Base-by-base conservation (phyloP, 305 asterid species). In the Plantago lanceolata region DNA sequence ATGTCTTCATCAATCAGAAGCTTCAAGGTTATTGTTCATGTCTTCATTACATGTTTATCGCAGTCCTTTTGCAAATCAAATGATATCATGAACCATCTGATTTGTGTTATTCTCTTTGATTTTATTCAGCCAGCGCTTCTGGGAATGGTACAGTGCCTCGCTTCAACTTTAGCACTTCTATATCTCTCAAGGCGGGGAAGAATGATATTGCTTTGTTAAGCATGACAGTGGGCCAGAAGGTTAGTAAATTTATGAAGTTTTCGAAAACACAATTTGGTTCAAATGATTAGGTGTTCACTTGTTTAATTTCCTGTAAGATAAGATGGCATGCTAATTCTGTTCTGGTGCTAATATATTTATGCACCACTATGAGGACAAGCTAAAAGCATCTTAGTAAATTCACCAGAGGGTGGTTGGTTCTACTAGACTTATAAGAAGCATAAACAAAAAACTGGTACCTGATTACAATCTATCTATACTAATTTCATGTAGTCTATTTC, bases 151-250 rank as follows among this genome's bases (percentile, higher is more conserved):
- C 96, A 8, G 83, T 77, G 16, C 63, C 91, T 1, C 78, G 68
- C 49, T 90, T 90, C 78, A 88, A 72, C 65, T 66, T 81, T 66
- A 74, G 63, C 68, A 73, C 77, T 66, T 88, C 89, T 58, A 80
- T 90, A 68, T 48, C 77, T 61, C 88, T 90, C 59, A 80, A 75
- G 74, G 77, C 80, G 56, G 97, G 97, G 64, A 71, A 73, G 72
- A 90, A 90, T 63, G 96, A 85, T 56, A 84, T 90, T 77, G 93
- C 95, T 65, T 67, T 90, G 68, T 73, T 90, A 67, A 84, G 96
- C 88, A 80, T 90, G 91, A 75, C 96, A 7, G 93, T 90, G 13
- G 97, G 97, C 58, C 84, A 88, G 68, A 87, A 84, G 84, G 97
- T 90, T 24, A 21, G 40, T 54, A 14, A 24, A 21, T 3, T 55